Evolutionary conservation across 495 filamentous ascomycete species (phyloP).

Genomic region (Penicillium cosmopolitanum): DNA sequence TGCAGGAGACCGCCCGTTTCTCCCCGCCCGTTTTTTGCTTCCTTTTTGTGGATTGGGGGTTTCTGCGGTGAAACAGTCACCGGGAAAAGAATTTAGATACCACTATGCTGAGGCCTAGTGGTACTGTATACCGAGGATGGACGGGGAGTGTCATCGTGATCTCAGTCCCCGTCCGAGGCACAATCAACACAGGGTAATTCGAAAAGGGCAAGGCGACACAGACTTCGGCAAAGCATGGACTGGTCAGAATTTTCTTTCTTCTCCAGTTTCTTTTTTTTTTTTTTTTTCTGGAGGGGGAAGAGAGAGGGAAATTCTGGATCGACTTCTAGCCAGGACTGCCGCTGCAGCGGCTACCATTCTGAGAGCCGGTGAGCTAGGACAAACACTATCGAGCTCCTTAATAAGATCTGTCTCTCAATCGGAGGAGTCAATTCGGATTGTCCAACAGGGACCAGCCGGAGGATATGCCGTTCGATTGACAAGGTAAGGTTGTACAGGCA

Average conservation of each 20-base stretch:
- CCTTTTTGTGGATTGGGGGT: background rate
- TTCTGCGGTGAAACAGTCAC: slow-evolving; percentile 42
- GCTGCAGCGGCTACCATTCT: slow-evolving; percentile 11
- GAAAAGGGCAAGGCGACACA: slow-evolving; percentile 2
- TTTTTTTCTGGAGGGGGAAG: background rate
- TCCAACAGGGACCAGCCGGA: slow-evolving; percentile 42
- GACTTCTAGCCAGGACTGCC: slow-evolving; percentile 22
- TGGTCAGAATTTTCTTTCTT: background rate
- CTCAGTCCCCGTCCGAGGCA: slow-evolving; percentile 12
- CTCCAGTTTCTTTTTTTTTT: background rate
- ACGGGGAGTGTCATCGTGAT: slow-evolving; percentile 15
- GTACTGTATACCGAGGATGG: slow-evolving; percentile 16
- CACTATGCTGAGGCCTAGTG: slow-evolving; percentile 11
- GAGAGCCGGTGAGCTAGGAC: slow-evolving; percentile 20
- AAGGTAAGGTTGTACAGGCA: slow-evolving; percentile 38
- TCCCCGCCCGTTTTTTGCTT: slow-evolving; percentile 30
- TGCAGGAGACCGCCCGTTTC: slow-evolving; percentile 48
- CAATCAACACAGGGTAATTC: slow-evolving; percentile 1
- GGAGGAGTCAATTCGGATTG: slow-evolving; percentile 4
- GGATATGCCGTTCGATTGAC: slow-evolving; percentile 42
- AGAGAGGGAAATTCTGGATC: slow-evolving; percentile 2
- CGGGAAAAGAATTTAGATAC: slow-evolving; percentile 12
- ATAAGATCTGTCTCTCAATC: slow-evolving; percentile 4
- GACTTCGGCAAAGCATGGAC: background rate
- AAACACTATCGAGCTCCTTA: slow-evolving; percentile 27